Evolutionary conservation across 345 rosid species (phyloP).

Genomic region (thale cress (Arabidopsis thaliana)): TAIR10.1 NC_003074.8:1773501-1774000

Average conservation of each 20-base stretch:
- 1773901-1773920: background rate
- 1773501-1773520: background rate
- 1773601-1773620: background rate
- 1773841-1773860: background rate
- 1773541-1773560: background rate
- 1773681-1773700: background rate
- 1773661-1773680: constrained; percentile 3
- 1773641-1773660: constrained; percentile 4
- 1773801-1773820: background rate
- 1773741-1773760: background rate
- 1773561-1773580: background rate
- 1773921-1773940: background rate
- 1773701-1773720: background rate
- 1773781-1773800: constrained; percentile 15
- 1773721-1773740: constrained; percentile 3
- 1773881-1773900: background rate
- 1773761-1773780: constrained; percentile 31
- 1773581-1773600: background rate
- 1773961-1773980: background rate
- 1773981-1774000: constrained; percentile 10
- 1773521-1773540: background rate
- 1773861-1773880: background rate
- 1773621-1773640: background rate
- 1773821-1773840: background rate
- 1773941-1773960: constrained; percentile 10